These are phyloP conservation scores for Trichoderma harzianum DNA, from an alignment of 2,329 filamentous ascomycete species.

Conservation along the genomic window DNA sequence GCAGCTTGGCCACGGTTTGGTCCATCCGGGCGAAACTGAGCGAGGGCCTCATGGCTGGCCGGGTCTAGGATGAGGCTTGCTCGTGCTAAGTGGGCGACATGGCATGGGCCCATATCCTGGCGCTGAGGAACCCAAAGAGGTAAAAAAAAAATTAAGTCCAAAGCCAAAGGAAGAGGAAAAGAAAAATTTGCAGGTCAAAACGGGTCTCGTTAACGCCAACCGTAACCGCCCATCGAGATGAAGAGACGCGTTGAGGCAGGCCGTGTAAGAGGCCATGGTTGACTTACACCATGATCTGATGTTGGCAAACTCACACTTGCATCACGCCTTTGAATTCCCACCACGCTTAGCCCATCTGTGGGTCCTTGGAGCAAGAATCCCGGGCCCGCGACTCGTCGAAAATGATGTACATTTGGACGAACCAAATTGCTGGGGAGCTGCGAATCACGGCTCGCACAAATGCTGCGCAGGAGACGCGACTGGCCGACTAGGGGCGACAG, in stretches of 20 bases:
- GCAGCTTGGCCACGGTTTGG: background rate
- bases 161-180: background rate
- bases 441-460: slow-evolving; percentile 15
- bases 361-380: slow-evolving; percentile 1
- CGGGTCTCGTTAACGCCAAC: background rate
- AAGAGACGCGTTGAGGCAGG: background rate
- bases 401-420: slow-evolving; percentile 20
- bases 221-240: background rate
- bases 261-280: background rate
- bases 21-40: background rate
- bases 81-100: background rate
- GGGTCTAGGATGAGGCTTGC: background rate
- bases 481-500: slow-evolving; percentile 17
- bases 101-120: background rate
- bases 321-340: background rate
- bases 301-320: background rate
- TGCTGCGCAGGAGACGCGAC: slow-evolving; percentile 17
- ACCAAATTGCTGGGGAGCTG: slow-evolving; percentile 14
- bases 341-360: background rate
- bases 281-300: background rate
- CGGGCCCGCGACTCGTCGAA: slow-evolving; percentile 16
- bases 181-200: background rate
- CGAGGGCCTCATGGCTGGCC: slow-evolving; percentile 3
- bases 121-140: background rate
- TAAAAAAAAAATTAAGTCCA: background rate